A percentile compares a stretch with the other conserved stretches of the same genome.
phyloP scores from a whole-genome alignment of 805 yeast genomes.

The Saturnispora serradocipensis region DNA sequence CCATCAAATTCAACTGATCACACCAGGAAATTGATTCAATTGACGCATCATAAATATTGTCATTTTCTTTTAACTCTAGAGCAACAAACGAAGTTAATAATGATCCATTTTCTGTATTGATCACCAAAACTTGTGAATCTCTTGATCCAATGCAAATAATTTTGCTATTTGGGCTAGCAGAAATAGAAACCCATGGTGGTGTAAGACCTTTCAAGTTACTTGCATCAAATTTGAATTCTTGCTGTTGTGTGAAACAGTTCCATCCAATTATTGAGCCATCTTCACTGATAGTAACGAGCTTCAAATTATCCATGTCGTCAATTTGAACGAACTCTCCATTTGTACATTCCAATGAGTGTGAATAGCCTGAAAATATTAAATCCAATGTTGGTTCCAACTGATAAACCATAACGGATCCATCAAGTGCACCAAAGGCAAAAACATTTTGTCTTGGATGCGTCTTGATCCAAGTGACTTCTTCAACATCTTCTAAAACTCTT shows the following conservation, averaged over 20 bases:
- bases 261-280: constrained; percentile 83
- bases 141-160: constrained; percentile 75
- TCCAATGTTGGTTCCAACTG: constrained; percentile 58
- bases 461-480: constrained; percentile 78
- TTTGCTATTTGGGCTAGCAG: constrained; percentile 35
- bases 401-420: constrained; percentile 93
- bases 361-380: constrained; percentile 68
- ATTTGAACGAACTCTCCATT: constrained; percentile 65
- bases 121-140: constrained; percentile 76
- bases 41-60: constrained; percentile 56
- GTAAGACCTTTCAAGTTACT: constrained; percentile 61
- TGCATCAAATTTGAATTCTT: constrained; percentile 56
- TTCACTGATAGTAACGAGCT: constrained; percentile 68
- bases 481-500: constrained; percentile 61
- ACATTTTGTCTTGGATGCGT: constrained; percentile 68
- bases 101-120: constrained; percentile 68
- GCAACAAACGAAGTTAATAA: constrained; percentile 59
- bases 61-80: constrained; percentile 44
- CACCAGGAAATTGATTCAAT: constrained; percentile 77
- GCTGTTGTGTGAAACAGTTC: constrained; percentile 76
- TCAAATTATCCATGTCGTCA: constrained; percentile 47
- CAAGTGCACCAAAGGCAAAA: constrained; percentile 86
- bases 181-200: constrained; percentile 84
- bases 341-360: constrained; percentile 74
- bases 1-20: constrained; percentile 52